Percentiles rank a stretch among this genome's conserved stretches.
Evolutionary conservation across 306 rosid genomes (phyloP).

Genomic region (Pyrus pyrifolia): DNA sequence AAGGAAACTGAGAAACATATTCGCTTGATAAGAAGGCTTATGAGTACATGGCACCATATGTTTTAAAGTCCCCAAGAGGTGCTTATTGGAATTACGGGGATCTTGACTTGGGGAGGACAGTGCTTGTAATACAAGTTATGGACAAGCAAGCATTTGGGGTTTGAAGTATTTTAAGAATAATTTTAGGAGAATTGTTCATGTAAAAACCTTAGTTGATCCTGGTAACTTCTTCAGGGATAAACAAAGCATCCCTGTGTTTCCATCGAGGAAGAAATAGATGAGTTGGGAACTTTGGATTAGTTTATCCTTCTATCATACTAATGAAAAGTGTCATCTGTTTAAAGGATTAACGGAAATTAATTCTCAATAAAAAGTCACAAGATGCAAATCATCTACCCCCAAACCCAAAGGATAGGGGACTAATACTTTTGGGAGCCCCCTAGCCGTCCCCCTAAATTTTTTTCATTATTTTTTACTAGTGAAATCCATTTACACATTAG

Average conservation of each 20-base stretch:
- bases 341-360: not conserved
- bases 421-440: no score
- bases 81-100: conserved; percentile 72
- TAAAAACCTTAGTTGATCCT: conserved; percentile 63
- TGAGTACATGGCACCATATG: conserved; percentile 57
- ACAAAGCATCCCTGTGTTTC: conserved; percentile 51
- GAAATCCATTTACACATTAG: no score
- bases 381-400: not conserved
- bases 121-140: not conserved
- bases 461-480: no score
- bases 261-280: not conserved
- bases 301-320: no score
- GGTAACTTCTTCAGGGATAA: conserved; percentile 60
- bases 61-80: conserved; percentile 53
- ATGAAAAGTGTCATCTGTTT: not conserved
- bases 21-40: conserved; percentile 44
- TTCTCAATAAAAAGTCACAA: not conserved
- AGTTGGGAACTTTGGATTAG: not conserved
- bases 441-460: no score
- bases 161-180: conserved; percentile 62
- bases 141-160: conserved; percentile 44
- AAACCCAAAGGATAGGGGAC: not conserved
- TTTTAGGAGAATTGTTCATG: conserved; percentile 51
- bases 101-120: conserved; percentile 35
- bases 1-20: conserved; percentile 27